A percentile compares a stretch with the other conserved stretches of the same genome.
Conservation (phyloP, 805 yeast genomes). For the Isabelozyma gotoi region DNA sequence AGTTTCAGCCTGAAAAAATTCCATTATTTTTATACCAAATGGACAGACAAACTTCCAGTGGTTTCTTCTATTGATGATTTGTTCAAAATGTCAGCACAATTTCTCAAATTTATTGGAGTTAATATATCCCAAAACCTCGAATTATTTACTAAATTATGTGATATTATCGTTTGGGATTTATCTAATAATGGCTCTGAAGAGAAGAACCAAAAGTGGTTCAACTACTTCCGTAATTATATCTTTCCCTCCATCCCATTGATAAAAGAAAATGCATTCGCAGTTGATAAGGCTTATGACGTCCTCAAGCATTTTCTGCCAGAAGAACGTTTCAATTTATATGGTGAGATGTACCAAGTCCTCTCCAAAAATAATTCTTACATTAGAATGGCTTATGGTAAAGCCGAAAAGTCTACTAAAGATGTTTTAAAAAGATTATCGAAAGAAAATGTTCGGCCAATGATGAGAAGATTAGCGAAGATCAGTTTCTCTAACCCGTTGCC, state of each 20-base stretch:
- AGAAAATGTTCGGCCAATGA: constrained; percentile 71
- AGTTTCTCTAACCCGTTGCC: constrained; percentile 79
- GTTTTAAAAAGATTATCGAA: constrained; percentile 78
- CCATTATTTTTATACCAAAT: constrained; percentile 46
- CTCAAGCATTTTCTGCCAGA: constrained; percentile 57
- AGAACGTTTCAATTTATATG: constrained; percentile 73
- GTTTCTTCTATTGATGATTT: constrained; percentile 44
- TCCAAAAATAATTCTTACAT: constrained; percentile 56
- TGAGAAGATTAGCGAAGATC: constrained; percentile 69
- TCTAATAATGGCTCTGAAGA: constrained; percentile 10
- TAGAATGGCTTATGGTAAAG: constrained; percentile 58
- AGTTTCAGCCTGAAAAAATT: constrained; percentile 22
- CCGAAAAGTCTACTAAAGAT: constrained; percentile 78
- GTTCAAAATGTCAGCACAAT: constrained; percentile 44
- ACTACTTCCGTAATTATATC: constrained; percentile 61
- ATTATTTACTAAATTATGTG: constrained; percentile 57
- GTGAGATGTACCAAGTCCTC: constrained; percentile 64
- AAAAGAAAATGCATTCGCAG: constrained; percentile 55
- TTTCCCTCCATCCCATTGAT: constrained; percentile 61
- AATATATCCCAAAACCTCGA: constrained; percentile 47
- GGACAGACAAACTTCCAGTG: constrained; percentile 45
- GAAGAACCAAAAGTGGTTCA: constrained; percentile 45
- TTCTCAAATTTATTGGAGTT: constrained; percentile 56
- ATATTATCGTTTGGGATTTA: constrained; percentile 51
- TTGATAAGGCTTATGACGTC: constrained; percentile 58